Evolutionary conservation across 2,329 filamentous ascomycete genomes (phyloP), one percentile per base, ranked within the genome.

Genomic region (Phymatotrichopsis omnivora): DNA sequence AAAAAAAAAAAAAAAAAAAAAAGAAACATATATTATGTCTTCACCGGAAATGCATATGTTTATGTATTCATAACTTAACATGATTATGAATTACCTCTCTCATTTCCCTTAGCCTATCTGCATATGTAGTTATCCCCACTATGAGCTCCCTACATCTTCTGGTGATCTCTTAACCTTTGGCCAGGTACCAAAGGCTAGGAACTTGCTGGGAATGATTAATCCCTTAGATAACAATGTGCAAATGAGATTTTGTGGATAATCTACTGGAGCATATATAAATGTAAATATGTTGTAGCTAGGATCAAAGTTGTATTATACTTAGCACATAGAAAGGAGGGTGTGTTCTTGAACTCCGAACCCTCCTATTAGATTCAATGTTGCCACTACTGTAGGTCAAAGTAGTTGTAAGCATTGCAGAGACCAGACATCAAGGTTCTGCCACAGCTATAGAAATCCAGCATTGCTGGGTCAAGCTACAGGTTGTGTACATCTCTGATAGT

Each of bases 221-320:
- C 52, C 72, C 63, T 23, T 68, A 59, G 32, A 72, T 63, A 2
- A 69, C 69, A 11, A 66, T 53, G 47, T 72, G 69, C 0, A 70
- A 59, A 8, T 67, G 58, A 8, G 67, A 62, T 42, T 70, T 67
- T 1, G 68, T 67, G 2, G 67, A 67, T 3, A 68, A 68, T 1
- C 67, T 67, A 2, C 68, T 68, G 38, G 65, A 70, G 41, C 64
- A 68, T 67, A n/a, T n/a, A n/a, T n/a, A n/a, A n/a, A n/a, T n/a
- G n/a, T n/a, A n/a, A n/a, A n/a, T n/a, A 70, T 70, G 0, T 68
- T 72, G 54, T 71, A 71, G 0, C 68, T 69, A 3, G 64, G 68
- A 52, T 72, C 68, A 7, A 71, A 56, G 48, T 66, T 71, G 33
- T 61, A 65, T 52, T 65, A 60, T 0, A 69, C 69, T 24, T 59